phyloP scores from a whole-genome alignment of 208 protist genomes.

The Naegleria gruberi region DNA sequence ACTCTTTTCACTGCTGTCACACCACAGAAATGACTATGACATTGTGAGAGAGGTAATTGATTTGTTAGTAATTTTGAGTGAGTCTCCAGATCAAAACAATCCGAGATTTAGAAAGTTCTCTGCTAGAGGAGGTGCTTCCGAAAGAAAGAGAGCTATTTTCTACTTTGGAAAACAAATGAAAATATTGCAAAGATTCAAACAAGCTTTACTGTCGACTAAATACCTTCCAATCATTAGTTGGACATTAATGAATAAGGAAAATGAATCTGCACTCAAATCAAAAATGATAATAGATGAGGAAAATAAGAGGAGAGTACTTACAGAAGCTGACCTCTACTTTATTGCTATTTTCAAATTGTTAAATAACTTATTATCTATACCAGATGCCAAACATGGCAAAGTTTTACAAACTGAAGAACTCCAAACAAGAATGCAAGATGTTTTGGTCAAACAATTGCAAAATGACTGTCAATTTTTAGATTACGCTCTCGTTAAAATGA shows the following conservation, averaged over 20 bases:
- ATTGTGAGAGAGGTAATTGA: not conserved
- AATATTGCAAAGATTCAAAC: not conserved
- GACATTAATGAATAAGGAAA: not conserved
- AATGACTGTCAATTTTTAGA: not conserved
- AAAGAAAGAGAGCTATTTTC: not conserved
- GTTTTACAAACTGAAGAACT: not conserved
- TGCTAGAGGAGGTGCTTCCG: not conserved
- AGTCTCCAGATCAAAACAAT: not conserved
- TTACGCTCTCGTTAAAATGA: not conserved
- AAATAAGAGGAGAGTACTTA: not conserved
- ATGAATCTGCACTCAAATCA: not conserved
- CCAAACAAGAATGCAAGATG: not conserved
- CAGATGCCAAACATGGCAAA: not conserved
- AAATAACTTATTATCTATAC: not conserved
- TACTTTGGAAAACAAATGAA: not conserved
- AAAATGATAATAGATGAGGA: not conserved
- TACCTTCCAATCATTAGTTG: not conserved
- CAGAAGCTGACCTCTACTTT: not conserved
- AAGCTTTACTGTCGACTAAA: not conserved
- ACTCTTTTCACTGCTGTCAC: not conserved
- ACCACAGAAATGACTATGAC: not conserved
- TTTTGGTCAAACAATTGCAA: not conserved
- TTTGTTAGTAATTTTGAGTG: not conserved
- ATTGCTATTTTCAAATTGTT: not conserved
- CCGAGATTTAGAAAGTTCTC: not conserved